phyloP scores from a whole-genome alignment of 1,284 basidiomycete genomes.

The Ustilago xerochloae region DNA sequence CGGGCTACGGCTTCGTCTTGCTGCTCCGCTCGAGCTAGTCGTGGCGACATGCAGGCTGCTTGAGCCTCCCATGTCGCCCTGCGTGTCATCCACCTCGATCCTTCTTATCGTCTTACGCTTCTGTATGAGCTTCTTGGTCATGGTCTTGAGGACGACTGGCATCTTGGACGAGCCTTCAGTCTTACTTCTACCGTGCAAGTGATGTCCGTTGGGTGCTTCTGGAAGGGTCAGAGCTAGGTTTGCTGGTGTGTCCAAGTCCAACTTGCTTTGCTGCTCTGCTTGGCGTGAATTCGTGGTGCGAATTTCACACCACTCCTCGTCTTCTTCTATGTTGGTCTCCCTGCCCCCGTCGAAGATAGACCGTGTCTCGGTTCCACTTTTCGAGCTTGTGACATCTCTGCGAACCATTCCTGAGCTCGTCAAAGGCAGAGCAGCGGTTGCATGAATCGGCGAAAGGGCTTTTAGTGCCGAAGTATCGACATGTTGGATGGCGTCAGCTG shows the following conservation, averaged over 20 bases:
- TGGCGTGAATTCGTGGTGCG: conserved; percentile 19
- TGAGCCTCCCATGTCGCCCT: conserved; percentile 27
- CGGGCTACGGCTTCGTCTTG: conserved; percentile 1
- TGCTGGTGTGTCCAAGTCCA: neutral
- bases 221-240: conserved; percentile 5
- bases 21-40: neutral
- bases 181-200: neutral
- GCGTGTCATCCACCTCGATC: conserved; percentile 50
- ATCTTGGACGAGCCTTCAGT: conserved; percentile 54
- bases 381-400: conserved; percentile 41
- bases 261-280: too few relatives aligned
- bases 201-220: conserved; percentile 36
- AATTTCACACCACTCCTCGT: conserved; percentile 53
- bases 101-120: conserved; percentile 68
- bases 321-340: conserved; percentile 44
- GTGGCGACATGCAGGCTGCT: neutral
- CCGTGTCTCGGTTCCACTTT: conserved; percentile 36
- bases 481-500: neutral
- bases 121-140: conserved; percentile 70
- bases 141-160: conserved; percentile 70
- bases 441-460: neutral
- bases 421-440: neutral
- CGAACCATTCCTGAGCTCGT: conserved; percentile 7
- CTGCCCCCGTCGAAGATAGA: conserved; percentile 42
- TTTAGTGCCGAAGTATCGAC: neutral